phyloP scores from a whole-genome alignment of 2,329 filamentous ascomycete genomes.

The Rhynchosporium agropyri region DNA sequence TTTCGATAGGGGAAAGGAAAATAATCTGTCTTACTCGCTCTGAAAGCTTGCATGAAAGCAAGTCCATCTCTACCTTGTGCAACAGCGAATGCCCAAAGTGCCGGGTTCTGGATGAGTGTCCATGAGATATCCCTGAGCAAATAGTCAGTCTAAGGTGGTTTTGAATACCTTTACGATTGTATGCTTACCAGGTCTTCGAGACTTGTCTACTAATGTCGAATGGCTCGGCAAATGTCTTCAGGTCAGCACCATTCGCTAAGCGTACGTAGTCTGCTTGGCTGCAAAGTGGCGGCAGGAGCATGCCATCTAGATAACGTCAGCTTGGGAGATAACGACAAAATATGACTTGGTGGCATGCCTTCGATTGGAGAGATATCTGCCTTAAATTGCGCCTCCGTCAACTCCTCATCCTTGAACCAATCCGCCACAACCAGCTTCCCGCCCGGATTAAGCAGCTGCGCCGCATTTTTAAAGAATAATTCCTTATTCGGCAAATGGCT shows the following conservation, averaged over 20 bases:
- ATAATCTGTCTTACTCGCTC: constrained; percentile 43
- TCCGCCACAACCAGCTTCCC: constrained; percentile 61
- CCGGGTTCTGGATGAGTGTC: constrained; percentile 60
- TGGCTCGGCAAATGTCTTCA: constrained; percentile 50
- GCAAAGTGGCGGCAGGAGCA: constrained; percentile 61
- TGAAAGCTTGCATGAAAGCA: constrained; percentile 62
- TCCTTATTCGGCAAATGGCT: constrained; percentile 62
- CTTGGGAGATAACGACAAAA: no score
- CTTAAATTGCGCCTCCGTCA: constrained; percentile 50
- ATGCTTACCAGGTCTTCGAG: constrained; percentile 58
- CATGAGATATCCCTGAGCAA: constrained; percentile 61
- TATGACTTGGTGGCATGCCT: constrained; percentile 43
- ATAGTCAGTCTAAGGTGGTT: neutral
- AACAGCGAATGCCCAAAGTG: constrained; percentile 63
- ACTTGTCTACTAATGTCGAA: constrained; percentile 61
- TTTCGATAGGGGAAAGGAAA: no score
- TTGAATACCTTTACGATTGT: neutral
- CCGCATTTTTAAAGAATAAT: constrained; percentile 59
- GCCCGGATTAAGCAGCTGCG: constrained; percentile 50
- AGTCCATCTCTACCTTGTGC: constrained; percentile 62
- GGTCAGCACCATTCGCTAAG: constrained; percentile 52
- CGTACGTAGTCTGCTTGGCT: constrained; percentile 56
- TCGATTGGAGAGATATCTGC: constrained; percentile 62
- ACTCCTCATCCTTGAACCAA: constrained; percentile 59
- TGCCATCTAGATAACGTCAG: constrained; percentile 50